Evolutionary conservation across 2,329 filamentous ascomycete genomes (phyloP), one percentile per base, ranked within the genome.

Genomic region (Talaromyces amestolkiae): DNA sequence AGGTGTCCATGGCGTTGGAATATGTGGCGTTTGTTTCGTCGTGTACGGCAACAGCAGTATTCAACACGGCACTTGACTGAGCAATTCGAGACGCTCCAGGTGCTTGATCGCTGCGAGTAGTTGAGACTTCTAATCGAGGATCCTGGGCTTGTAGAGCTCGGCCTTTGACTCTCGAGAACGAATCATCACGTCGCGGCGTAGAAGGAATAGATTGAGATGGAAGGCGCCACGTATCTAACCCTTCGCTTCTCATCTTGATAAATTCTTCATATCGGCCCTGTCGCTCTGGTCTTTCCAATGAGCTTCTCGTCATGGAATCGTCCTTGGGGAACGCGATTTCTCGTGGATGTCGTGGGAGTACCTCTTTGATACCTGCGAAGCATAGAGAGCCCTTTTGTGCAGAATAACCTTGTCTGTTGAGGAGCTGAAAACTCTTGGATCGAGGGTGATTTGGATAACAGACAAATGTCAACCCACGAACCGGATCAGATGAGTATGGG

Each of bases 401-500:
- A 15, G 13, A 13, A 43, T 63, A 62, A 3, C 39, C 37, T 19
- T 41, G 33, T 15, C 41, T 47, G 62, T 70, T 68, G 22, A 77
- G 69, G 47, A 74, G 74, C 1, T 58, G 41, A 64, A 76, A 77
- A 10, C 67, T 69, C 7, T 61, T 58, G 10, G 72, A 74, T 31
- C 63, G 51, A 11, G 72, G 74, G 24, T 65, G 51, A 0, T 69
- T 69, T 31, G 74, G 71, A 78, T 3, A 71, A 71, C 62, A 80
- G 61, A 64, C 75, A 69, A 19, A 71, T 69, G 43, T 71, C 67
- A 13, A 10, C 7, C 59, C 60, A 10, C 39, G 27, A 8, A 37
- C 58, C 19, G 59, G 51, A 4, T 47, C 41, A 3, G 13, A 15
- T 19, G 17, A 9, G 2, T 54, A 27, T 4, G 64, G 60, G 39